Base-by-base conservation (phyloP, 179 eudicot genomes). In the Monotropa hypopitys region DNA sequence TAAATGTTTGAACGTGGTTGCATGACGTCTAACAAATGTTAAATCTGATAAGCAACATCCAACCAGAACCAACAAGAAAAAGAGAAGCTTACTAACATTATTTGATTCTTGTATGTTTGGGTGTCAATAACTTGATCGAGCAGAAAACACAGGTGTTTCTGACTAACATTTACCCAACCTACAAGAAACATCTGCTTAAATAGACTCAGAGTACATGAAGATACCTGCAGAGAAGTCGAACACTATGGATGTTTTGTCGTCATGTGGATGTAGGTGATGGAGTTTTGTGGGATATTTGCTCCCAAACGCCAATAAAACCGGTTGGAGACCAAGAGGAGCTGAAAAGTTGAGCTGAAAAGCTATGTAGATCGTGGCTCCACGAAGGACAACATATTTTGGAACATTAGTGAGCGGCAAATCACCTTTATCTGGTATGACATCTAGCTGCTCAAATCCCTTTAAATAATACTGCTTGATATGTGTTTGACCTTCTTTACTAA, bases 281-380 rank as follows among this genome's bases (percentile, higher is more conserved):
- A 86, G 91, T 76, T 87, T 77, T 3, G 98, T 77, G 5, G 99
- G 99, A 81, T 84, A 77, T 76, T 81, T 84, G 70, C 85, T 88
- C 69, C 90, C 88, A 77, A 82, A 96, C 62, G 99, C 99, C 61
- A 96, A 77, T 59, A 96, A 63, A 49, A 96, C 80, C 0, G 97
- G 91, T 79, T 96, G 99, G 33, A 75, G 86, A 62, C 73, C 40
- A 6, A 91, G 80, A 72, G 83, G 81, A 78, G 80, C 76, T 26
- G 81, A 30, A 54, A 80, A 88, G 75, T 89, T 87, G 47, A 96
- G 87, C 86, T 96, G 99, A 83, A 93, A 96, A 2, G 90, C 97
- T 54, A 96, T 70, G 85, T 91, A 93, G 42, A 93, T 86, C 32
- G 86, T 87, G 3, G 96, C 94, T 5, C 94, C 92, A 35, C 87